Conservation (phyloP, 2,329 filamentous ascomycete species). For the Diaporthe eres region DNA sequence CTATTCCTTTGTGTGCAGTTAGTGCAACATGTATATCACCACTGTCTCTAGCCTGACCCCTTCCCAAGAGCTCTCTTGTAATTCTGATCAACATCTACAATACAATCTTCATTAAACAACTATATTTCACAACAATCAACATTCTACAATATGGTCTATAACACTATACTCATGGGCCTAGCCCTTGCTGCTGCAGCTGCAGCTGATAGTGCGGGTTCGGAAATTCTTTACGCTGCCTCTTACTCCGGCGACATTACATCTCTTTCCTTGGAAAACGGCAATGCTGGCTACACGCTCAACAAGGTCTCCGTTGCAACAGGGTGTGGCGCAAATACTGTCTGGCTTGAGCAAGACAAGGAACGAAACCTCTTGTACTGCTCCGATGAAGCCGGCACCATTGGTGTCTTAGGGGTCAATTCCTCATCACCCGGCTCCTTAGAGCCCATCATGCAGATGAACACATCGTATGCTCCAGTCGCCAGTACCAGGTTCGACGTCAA, state of each 20-base stretch:
- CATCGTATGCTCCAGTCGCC: not conserved
- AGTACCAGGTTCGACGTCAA: not conserved
- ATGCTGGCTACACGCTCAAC: not conserved
- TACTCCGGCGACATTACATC: slow-evolving; percentile 1
- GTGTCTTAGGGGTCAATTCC: not conserved
- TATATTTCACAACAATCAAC: not conserved
- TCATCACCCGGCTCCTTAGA: not conserved
- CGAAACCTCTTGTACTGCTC: slow-evolving; percentile 1
- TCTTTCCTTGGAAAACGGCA: not conserved
- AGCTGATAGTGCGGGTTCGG: not conserved
- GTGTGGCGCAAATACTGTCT: not conserved
- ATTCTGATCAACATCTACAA: not conserved
- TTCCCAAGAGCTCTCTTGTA: not conserved
- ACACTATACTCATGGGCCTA: no score
- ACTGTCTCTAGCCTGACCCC: not conserved
- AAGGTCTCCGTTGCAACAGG: not conserved
- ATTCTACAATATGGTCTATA: not conserved
- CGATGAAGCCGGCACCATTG: slow-evolving; percentile 1
- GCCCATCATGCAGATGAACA: not conserved
- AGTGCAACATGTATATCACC: not conserved
- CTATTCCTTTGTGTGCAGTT: not conserved
- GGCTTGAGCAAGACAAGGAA: slow-evolving; percentile 6
- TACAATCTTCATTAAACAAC: not conserved
- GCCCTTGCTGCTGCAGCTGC: not conserved
- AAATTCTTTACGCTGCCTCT: slow-evolving; percentile 5